These are phyloP conservation scores for Anacardium occidentale DNA, from an alignment of 345 rosid species.

Conservation along the genomic window DNA sequence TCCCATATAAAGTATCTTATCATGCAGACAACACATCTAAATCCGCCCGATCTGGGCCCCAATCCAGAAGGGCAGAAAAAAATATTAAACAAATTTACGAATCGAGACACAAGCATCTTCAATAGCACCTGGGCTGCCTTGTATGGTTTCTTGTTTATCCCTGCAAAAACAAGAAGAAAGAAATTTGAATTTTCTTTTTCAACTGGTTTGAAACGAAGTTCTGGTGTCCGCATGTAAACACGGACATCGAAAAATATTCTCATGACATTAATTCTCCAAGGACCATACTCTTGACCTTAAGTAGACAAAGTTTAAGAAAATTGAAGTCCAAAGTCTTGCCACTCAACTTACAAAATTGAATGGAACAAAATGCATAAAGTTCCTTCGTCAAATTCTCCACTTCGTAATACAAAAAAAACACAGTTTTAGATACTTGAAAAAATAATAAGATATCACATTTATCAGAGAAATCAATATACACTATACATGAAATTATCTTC, in stretches of 20 bases:
- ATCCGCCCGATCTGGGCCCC: not conserved
- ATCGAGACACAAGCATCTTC: not conserved
- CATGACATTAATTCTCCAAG: not conserved
- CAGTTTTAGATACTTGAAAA: not conserved
- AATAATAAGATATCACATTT: slow-evolving; percentile 18
- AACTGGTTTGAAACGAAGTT: no score
- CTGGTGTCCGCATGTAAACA: no score
- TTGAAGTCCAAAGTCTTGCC: not conserved
- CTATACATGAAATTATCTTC: slow-evolving; percentile 12
- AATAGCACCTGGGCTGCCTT: not conserved
- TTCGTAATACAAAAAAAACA: not conserved
- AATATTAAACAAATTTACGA: not conserved
- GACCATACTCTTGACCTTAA: not conserved
- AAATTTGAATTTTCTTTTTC: not conserved
- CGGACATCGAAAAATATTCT: not conserved
- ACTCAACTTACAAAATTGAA: not conserved
- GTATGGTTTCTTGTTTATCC: not conserved
- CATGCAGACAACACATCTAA: not conserved
- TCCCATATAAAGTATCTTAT: not conserved
- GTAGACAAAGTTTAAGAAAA: not conserved
- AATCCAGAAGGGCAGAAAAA: not conserved
- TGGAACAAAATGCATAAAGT: no score
- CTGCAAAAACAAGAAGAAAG: not conserved
- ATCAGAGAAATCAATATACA: slow-evolving; percentile 18
- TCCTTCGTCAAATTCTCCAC: not conserved